phyloP scores from a whole-genome alignment of 2,329 filamentous ascomycete genomes.

The Samsoniella hepiali region DNA sequence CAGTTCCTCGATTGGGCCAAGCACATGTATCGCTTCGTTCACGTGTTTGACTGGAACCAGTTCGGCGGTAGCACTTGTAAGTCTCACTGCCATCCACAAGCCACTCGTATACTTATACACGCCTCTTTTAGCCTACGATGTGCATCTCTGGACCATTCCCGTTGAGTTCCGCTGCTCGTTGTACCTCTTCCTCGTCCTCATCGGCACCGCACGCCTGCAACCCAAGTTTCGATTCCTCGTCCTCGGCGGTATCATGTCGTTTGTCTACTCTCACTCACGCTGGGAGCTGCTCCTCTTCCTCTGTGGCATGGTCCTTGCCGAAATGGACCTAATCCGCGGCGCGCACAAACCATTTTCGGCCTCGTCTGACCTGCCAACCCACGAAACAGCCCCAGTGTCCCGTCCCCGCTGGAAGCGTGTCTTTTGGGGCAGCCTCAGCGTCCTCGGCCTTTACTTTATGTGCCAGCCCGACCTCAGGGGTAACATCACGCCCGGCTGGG shows the following conservation, averaged over 20 bases:
- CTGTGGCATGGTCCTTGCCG: slow-evolving; percentile 52
- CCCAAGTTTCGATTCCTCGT: slow-evolving; percentile 40
- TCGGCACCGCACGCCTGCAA: slow-evolving; percentile 48
- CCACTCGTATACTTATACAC: slow-evolving; percentile 26
- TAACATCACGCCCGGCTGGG: slow-evolving; percentile 52
- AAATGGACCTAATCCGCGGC: slow-evolving; percentile 49
- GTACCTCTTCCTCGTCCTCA: slow-evolving; percentile 51
- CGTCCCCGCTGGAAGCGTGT: slow-evolving; percentile 20
- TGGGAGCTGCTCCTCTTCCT: slow-evolving; percentile 58
- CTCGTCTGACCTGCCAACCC: slow-evolving; percentile 23
- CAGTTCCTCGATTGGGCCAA: slow-evolving; percentile 46
- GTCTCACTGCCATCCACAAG: slow-evolving; percentile 21
- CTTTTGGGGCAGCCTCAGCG: slow-evolving; percentile 42
- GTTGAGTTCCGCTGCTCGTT: slow-evolving; percentile 59
- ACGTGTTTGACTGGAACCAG: slow-evolving; percentile 49
- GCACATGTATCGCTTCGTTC: slow-evolving; percentile 49
- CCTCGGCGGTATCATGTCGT: slow-evolving; percentile 41
- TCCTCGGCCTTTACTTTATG: slow-evolving; percentile 51
- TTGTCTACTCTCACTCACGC: slow-evolving; percentile 44
- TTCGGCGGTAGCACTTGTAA: slow-evolving; percentile 45
- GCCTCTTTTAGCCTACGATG: slow-evolving; percentile 42
- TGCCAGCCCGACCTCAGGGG: slow-evolving; percentile 36
- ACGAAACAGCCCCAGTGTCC: slow-evolving; percentile 21
- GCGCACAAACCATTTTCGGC: slow-evolving; percentile 37
- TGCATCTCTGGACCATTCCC: slow-evolving; percentile 62